Evolutionary conservation across 75 land plant species (phyloP), one percentile per base, ranked within the genome.

Genomic region (Pinus tabuliformis): DNA sequence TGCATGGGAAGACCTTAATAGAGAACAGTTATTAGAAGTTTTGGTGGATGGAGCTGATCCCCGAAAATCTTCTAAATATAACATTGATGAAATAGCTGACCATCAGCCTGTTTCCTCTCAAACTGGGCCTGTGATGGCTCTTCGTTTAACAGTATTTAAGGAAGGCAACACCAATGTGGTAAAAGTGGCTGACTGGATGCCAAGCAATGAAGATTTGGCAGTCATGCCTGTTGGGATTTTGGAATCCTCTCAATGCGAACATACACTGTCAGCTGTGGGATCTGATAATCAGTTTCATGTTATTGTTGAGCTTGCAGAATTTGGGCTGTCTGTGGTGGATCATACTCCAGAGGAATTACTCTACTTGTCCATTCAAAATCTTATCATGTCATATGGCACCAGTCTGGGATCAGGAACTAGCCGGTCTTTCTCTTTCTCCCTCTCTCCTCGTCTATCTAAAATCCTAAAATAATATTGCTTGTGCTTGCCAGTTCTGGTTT

Each of bases 301-400:
- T 36, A 83, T 77, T 72, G 77, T 97, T 75, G 98, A 97, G 75
- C 82, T 97, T 49, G 78, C 88, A 60, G 99, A 97, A 80, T 84
- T 97, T 77, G 99, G 99, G 24, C 17, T 97, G 36, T 97, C 99
- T 30, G 56, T 97, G 30, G 73, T 95, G 73, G 99, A 97, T 84
- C 92, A 97, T 82, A 97, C 95, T 65, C 99, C 99, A n/a, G 99
- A 97, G 73, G 99, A 97, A 84, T 83, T 97, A 66, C 77, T 95
- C 12, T 95, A 95, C 73, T 58, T 95, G 21, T 95, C 99, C 11
- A 75, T 97, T 26, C 95, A 91, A 73, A 92, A 88, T 84, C 83
- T 97, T 77, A 81, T 85, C 57, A 62, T 97, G 17, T 83, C 92
- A 26, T 87, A 89, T 89, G 91, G 98, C 58, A 86, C 95, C 73